These are phyloP conservation scores for Phytopythium vexans DNA, from an alignment of 352 stramenopile species.

Conservation along the genomic window DNA sequence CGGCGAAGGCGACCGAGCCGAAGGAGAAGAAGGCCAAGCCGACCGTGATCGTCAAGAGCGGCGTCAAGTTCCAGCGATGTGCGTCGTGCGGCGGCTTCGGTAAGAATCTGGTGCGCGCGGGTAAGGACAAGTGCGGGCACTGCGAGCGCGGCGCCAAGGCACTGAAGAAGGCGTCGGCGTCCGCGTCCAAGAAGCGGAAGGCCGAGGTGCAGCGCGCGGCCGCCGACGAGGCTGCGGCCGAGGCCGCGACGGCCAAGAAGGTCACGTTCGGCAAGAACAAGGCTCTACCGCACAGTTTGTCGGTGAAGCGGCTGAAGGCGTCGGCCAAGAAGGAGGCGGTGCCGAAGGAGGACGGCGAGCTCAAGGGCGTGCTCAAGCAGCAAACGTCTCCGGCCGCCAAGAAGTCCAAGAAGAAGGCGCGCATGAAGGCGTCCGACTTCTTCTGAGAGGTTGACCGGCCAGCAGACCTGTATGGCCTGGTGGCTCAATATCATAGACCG, in stretches of 20 bases:
- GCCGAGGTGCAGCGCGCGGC: conserved; percentile 30
- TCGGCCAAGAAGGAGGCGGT: conserved; percentile 61
- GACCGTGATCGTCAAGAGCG: conserved; percentile 48
- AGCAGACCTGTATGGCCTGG: too few relatives aligned
- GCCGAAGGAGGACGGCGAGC: conserved; percentile 45
- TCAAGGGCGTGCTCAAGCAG: conserved; percentile 80
- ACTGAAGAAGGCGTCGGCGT: conserved; percentile 52
- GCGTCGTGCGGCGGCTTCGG: conserved; percentile 61
- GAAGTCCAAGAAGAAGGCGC: conserved; percentile 50
- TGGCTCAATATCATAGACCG: too few relatives aligned
- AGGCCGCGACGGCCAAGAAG: conserved; percentile 50
- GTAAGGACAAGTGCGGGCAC: conserved; percentile 68
- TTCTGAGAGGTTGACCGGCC: conserved; percentile 29
- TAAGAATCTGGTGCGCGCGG: conserved; percentile 62
- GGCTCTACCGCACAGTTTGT: conserved; percentile 68
- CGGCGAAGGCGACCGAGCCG: conserved; percentile 15
- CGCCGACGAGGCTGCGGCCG: conserved; percentile 23
- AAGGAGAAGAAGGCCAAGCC: conserved; percentile 22
- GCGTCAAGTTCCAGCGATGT: conserved; percentile 76
- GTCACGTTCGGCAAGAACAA: conserved; percentile 88
- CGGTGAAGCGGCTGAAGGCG: conserved; percentile 80
- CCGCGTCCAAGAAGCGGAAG: conserved; percentile 66
- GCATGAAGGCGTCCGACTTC: conserved; percentile 71
- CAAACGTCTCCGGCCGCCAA: conserved; percentile 18
- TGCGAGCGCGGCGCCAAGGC: conserved; percentile 61